Base-by-base conservation (phyloP, 2,329 filamentous ascomycete species). In the Periconia sp. region DNA sequence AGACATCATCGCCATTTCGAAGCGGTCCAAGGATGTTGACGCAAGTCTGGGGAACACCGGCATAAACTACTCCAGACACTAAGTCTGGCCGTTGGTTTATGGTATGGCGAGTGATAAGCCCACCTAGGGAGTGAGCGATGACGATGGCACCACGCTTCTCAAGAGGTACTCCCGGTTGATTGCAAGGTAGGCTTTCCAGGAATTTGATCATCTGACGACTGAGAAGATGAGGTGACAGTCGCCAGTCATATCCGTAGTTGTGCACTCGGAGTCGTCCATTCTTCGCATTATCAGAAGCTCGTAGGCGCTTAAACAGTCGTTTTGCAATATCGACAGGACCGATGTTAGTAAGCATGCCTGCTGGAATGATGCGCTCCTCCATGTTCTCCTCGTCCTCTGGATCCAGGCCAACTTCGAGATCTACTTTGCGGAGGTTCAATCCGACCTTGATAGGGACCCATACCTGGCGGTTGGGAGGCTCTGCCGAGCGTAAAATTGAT, bases 371-470 rank as follows among this genome's bases (percentile, higher is more conserved):
- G n/a, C 78, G 84, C 45, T 95, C 81, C 52, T 88, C 84, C 84
- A 94, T 94, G 4, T 74, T 80, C 57, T 90, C 87, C 61, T 96
- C 92, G 43, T 95, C 92, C 57, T 91, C 87, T 2, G 83, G 83
- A 11, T 88, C 80, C 4, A 96, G 72, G 0, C 91, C 92, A 8
- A 97, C 86, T 65, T 95, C 90, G 4, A 97, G 77, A 64, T 97
- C 89, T 2, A 92, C 92, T 64, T 94, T 96, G 41, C 92, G 86
- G 48, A 96, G 82, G 57, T 95, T 96, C 36, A 97, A 74, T 1
- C 92, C 92, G 19, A 96, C 86, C 69, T 96, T 96, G 61, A 96
- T 86, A 0, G 92, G 92, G 2, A 95, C 89, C 92, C 92, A 97
- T 0, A 96, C 74, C 64, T 95, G 90, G n/a, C 90, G 84, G 61